Evolutionary conservation across 163 green algal species (phyloP), one percentile per base, ranked within the genome.

Genomic region (Picocystis sp.): DNA sequence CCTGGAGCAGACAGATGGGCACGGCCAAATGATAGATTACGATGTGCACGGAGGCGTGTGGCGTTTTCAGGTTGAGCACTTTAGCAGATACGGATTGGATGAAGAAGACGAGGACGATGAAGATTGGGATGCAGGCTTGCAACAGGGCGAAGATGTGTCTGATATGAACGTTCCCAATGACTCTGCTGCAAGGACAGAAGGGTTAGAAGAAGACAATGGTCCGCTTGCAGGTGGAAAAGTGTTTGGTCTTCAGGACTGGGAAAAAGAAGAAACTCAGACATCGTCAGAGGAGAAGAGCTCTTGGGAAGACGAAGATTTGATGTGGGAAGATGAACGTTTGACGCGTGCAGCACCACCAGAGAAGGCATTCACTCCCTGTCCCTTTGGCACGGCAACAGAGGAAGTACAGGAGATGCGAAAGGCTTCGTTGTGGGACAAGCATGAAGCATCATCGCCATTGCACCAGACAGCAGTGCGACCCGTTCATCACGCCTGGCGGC

Each of bases 11-110:
- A 57, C 51, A 19, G 22, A 22, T 53, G 51, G 51, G 14, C 73
- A 69, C 8, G 77, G 79, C 5, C 61, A 70, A 19, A 92, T 93
- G 56, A 47, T 93, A n/a, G 67, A 46, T 3, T 94, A 93, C 54
- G 63, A 89, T 33, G 11, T 48, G 1, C 33, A 56, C 8, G 66
- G 50, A 9, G 85, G 81, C 24, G 72, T 77, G 2, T 94, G 85
- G 85, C 66, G 63, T 22, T 94, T 94, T 57, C 60, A 80, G 53
- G 85, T 93, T 12, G 80, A 94, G 51, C 84, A 94, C 65, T 94
- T 94, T 64, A 87, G 74, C 62, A 66, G 73, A 42, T 92, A 92
- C 50, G 81, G 76, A 15, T 63, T 86, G 14, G 56, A 62, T 64
- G 52, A 73, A 23, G 29, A 50, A 13, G 22, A n/a, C 11, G 13